These are phyloP conservation scores for Chaetomium strumarium DNA, from an alignment of 2,329 filamentous ascomycete species.

Conservation along the genomic window DNA sequence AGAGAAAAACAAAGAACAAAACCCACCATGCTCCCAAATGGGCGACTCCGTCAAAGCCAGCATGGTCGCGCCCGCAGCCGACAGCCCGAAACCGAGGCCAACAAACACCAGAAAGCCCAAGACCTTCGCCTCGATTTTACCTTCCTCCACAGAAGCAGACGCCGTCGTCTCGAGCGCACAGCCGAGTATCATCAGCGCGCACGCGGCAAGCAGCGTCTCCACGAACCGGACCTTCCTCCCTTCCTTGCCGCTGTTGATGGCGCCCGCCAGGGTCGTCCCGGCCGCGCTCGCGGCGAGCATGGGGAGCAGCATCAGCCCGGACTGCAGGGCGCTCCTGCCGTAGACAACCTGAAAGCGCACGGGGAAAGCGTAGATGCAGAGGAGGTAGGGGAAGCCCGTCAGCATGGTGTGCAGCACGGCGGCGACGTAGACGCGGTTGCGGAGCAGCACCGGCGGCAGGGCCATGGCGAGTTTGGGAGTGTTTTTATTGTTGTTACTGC, in stretches of 20 bases:
- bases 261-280: constrained; percentile 39
- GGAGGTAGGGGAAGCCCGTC: constrained; percentile 45
- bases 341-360: constrained; percentile 46
- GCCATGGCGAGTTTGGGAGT: constrained; percentile 32
- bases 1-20: not conserved
- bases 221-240: constrained; percentile 37
- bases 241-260: constrained; percentile 36
- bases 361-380: constrained; percentile 45
- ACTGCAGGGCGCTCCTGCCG: constrained; percentile 38
- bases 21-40: constrained; percentile 41
- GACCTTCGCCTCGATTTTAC: constrained; percentile 38
- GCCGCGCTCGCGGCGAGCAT: constrained; percentile 45
- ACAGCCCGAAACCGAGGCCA: constrained; percentile 48
- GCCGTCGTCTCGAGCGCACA: constrained; percentile 42
- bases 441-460: constrained; percentile 44
- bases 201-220: constrained; percentile 39
- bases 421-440: constrained; percentile 40
- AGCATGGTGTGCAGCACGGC: constrained; percentile 41
- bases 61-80: constrained; percentile 43
- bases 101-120: constrained; percentile 46
- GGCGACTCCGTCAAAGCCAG: constrained; percentile 38
- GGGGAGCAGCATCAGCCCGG: constrained; percentile 48
- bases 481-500: too few species aligned
- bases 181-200: constrained; percentile 40
- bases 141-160: constrained; percentile 27